These are phyloP conservation scores for Chrysanthemum seticuspe DNA, from an alignment of 129 eudicot genomes.

Conservation along the genomic window DNA sequence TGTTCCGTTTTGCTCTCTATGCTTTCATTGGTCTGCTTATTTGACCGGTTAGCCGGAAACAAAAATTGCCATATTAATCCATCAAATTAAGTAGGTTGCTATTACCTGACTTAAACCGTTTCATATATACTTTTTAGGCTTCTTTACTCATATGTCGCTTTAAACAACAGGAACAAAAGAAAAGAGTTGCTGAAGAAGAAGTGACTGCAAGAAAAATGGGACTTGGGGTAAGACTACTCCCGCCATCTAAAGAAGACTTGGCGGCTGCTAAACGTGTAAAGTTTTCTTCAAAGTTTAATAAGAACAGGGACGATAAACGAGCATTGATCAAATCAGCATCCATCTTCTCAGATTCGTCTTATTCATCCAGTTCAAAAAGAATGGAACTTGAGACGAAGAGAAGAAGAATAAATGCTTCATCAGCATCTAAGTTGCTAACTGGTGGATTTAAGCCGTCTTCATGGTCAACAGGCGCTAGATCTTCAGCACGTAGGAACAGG, in stretches of 20 bases:
- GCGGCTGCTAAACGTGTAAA: conserved; percentile 64
- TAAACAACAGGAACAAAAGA: conserved; percentile 60
- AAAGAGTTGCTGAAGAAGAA: conserved; percentile 90
- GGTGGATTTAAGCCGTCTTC: conserved; percentile 88
- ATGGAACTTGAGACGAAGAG: conserved; percentile 68
- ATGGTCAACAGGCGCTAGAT: conserved; percentile 41
- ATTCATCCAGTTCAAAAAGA: conserved; percentile 42
- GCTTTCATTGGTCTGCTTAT: no score
- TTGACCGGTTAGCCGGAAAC: no score
- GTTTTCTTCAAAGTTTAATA: conserved; percentile 61
- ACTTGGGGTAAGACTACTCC: conserved; percentile 72
- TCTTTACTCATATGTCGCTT: not conserved
- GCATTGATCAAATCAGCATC: conserved; percentile 65
- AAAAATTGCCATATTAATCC: no score
- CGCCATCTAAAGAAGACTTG: conserved; percentile 68
- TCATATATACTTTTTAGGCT: not conserved
- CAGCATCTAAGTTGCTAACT: conserved; percentile 55
- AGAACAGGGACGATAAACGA: conserved; percentile 63
- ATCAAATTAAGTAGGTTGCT: no score
- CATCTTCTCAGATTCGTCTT: conserved; percentile 47
- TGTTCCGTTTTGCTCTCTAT: no score
- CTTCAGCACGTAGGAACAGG: conserved; percentile 40
- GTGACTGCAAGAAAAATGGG: conserved; percentile 64
- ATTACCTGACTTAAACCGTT: not conserved
- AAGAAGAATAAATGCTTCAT: conserved; percentile 76